Conservation (phyloP, 2,329 filamentous ascomycete species). For the Penicillium vulpinum region DNA sequence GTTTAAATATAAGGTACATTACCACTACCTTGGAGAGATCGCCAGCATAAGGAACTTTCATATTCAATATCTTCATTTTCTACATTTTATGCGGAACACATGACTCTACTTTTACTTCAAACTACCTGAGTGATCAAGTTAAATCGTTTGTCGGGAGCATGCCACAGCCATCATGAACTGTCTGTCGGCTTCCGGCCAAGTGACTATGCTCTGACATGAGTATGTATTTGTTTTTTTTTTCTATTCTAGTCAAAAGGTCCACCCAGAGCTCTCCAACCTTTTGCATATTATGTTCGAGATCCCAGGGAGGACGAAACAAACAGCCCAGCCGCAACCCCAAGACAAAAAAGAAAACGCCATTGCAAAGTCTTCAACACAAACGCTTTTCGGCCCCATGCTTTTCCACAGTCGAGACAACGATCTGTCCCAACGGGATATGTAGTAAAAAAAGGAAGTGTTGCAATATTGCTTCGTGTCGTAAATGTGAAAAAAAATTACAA, state of each 20-base stretch:
- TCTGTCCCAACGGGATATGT: neutral
- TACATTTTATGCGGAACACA: neutral
- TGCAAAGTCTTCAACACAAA: neutral
- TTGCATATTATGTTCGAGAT: neutral
- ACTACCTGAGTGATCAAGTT: neutral
- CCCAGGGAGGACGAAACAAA: conserved; percentile 1
- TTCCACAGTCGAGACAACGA: neutral
- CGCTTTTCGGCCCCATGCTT: neutral
- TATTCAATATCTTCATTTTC: neutral
- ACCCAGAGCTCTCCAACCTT: neutral
- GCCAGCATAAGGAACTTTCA: neutral
- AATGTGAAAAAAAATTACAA: neutral
- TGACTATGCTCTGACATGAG: neutral
- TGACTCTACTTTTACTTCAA: neutral
- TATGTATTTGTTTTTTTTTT: neutral
- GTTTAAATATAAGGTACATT: neutral
- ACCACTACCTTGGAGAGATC: neutral
- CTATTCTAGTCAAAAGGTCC: neutral
- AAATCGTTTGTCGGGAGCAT: neutral
- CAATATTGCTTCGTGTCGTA: neutral
- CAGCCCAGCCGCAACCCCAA: neutral
- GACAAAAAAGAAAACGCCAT: neutral
- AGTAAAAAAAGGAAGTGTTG: neutral
- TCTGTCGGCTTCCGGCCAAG: neutral
- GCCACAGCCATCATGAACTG: neutral